Percentiles rank a stretch among this genome's conserved stretches.
phyloP scores from a whole-genome alignment of 306 rosid species.

The Prunus padus region DNA sequence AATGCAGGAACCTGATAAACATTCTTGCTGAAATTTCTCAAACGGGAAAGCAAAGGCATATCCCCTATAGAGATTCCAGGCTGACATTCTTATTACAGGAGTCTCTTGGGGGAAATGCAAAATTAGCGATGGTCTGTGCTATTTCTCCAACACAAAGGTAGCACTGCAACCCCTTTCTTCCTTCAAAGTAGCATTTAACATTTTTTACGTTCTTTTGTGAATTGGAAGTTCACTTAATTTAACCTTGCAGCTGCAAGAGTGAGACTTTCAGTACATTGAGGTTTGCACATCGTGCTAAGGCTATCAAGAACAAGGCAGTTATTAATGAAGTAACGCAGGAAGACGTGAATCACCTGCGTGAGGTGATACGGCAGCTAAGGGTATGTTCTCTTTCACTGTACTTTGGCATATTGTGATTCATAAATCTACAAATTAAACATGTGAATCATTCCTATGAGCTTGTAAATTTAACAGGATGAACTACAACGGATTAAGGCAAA shows the following conservation, averaged over 20 bases:
- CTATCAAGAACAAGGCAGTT: conserved; percentile 95
- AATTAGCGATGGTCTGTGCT: conserved; percentile 99
- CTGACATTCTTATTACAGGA: conserved; percentile 95
- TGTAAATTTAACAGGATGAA: conserved; percentile 68
- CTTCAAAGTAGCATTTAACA: conserved; percentile 4
- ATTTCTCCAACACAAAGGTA: conserved; percentile 94
- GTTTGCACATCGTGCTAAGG: conserved; percentile 96
- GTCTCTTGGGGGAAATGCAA: conserved; percentile 98
- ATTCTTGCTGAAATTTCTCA: conserved; percentile 99
- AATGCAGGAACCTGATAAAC: conserved; percentile 94
- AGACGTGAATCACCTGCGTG: conserved; percentile 80
- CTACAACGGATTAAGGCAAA: conserved; percentile 74
- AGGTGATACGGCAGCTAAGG: conserved; percentile 91
- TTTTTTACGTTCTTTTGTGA: conserved; percentile 15
- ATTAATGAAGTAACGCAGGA: conserved; percentile 94
- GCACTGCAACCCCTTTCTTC: conserved; percentile 22
- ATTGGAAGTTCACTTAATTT: conserved; percentile 28
- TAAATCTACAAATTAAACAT: conserved; percentile 18
- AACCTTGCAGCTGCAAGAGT: conserved; percentile 77
- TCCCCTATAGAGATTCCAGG: conserved; percentile 97
- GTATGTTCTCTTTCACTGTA: conserved; percentile 42
- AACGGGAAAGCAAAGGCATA: conserved; percentile 94
- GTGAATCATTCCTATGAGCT: conserved; percentile 23
- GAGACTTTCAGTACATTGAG: conserved; percentile 96
- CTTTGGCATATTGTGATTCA: conserved; percentile 20